phyloP scores from a whole-genome alignment of 140 eudicot species.

The Ambrosia hybrid region DNA sequence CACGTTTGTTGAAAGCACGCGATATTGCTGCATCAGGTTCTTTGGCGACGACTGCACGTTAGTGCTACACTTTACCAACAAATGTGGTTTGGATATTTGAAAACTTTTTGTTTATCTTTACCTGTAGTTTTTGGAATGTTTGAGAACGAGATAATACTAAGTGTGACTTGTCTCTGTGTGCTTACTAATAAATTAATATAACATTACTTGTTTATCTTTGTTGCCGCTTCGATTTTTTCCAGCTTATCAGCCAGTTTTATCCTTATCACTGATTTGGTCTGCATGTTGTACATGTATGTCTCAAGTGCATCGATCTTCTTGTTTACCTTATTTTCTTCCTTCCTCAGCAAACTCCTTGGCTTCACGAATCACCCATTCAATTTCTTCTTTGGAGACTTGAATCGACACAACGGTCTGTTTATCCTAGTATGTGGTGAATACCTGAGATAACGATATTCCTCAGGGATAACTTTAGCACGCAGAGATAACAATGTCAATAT shows the following conservation, averaged over 20 bases:
- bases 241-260: slow-evolving; percentile 67
- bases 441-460: slow-evolving; percentile 39
- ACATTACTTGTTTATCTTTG: slow-evolving; percentile 17
- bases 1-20: slow-evolving; percentile 44
- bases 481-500: too few relatives aligned
- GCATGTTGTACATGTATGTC: slow-evolving; percentile 67
- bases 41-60: slow-evolving; percentile 46
- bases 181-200: too few relatives aligned
- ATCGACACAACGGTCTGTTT: too few relatives aligned
- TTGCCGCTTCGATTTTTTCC: slow-evolving; percentile 60
- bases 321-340: slow-evolving; percentile 59
- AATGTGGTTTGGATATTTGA: too few relatives aligned
- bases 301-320: slow-evolving; percentile 63
- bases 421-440: too few relatives aligned
- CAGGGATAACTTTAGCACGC: too few relatives aligned
- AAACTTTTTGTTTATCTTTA: too few relatives aligned
- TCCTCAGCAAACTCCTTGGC: slow-evolving; percentile 73
- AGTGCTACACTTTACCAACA: too few relatives aligned
- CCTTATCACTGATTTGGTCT: slow-evolving; percentile 67
- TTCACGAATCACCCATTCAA: slow-evolving; percentile 61
- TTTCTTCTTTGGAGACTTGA: slow-evolving; percentile 31
- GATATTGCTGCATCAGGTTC: slow-evolving; percentile 62
- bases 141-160: too few relatives aligned
- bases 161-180: too few relatives aligned
- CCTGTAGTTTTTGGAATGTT: too few relatives aligned